Conservation (phyloP, 371 early-diverging fungal genomes). For the Scutellospora calospora region DNA sequence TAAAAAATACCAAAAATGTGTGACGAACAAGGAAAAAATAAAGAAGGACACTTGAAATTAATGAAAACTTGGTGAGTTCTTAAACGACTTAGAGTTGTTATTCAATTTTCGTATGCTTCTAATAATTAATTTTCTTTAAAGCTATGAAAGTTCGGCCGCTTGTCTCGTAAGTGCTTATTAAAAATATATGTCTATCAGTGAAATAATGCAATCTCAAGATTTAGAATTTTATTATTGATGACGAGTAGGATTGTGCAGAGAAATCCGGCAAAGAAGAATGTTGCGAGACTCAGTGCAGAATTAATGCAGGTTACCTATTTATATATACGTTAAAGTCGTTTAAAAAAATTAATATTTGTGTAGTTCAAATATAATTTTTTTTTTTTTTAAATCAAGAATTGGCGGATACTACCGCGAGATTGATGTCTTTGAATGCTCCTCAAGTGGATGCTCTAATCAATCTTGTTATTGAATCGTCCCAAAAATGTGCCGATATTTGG, state of each 20-base stretch:
- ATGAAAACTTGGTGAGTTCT: too few relatives aligned
- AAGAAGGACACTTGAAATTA: too few relatives aligned
- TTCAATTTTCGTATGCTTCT: too few relatives aligned
- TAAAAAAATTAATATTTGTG: not conserved
- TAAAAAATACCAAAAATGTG: too few relatives aligned
- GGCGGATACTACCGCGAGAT: constrained; percentile 4
- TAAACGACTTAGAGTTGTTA: too few relatives aligned
- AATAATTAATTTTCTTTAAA: too few relatives aligned
- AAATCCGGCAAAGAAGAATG: not conserved
- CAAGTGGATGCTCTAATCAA: not conserved
- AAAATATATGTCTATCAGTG: not conserved
- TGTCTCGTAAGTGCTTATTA: not conserved
- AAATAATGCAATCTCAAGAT: not conserved
- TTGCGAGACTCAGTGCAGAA: not conserved
- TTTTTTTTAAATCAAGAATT: not conserved
- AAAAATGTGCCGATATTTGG: constrained; percentile 4
- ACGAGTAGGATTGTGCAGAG: not conserved
- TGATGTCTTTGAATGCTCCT: constrained; percentile 18
- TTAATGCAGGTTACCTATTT: not conserved
- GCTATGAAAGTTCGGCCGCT: not conserved
- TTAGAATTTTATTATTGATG: not conserved
- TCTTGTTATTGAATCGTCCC: not conserved
- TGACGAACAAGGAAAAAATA: too few relatives aligned
- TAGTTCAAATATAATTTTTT: not conserved
- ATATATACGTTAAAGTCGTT: not conserved